Percentiles rank a stretch among this genome's conserved stretches.
These are phyloP conservation scores for Cornus kousa DNA, from an alignment of 148 eudicot species.

Conservation along the genomic window DNA sequence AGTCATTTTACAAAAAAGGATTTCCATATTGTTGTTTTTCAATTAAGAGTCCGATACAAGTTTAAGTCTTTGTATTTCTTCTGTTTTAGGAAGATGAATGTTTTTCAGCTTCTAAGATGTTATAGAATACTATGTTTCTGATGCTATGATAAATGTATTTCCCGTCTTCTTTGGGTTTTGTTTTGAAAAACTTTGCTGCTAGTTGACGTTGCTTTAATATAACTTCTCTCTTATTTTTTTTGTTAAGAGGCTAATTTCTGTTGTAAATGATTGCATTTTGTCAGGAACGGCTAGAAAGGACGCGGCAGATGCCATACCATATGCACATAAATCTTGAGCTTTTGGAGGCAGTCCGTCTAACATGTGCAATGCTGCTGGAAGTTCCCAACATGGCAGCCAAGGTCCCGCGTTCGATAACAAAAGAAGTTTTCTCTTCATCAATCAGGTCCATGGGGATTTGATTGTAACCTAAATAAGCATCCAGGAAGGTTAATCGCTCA, in stretches of 20 bases:
- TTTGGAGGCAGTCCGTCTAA: slow-evolving; percentile 81
- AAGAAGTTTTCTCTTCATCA: no score
- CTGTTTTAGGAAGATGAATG: no score
- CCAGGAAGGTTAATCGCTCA: no score
- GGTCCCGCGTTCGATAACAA: no score
- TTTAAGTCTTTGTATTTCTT: no score
- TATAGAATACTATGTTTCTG: neutral
- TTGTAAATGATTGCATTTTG: neutral
- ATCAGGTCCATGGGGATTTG: no score
- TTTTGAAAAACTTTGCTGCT: neutral
- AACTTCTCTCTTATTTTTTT: neutral
- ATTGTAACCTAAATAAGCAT: no score
- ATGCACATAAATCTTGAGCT: slow-evolving; percentile 94
- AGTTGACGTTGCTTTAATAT: neutral
- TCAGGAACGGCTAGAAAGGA: slow-evolving; percentile 80
- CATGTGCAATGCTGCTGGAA: slow-evolving; percentile 87
- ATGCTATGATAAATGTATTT: neutral
- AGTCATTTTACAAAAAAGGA: no score
- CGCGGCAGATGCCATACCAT: slow-evolving; percentile 94
- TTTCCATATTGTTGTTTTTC: no score
- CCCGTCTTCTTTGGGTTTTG: neutral
- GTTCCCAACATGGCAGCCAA: slow-evolving; percentile 94
- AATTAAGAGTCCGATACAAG: no score
- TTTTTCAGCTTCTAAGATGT: no score
- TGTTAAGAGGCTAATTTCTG: no score